A percentile compares a stretch with the other conserved stretches of the same genome.
Evolutionary conservation across 192 early-diverging fungal genomes (phyloP).

Genomic region (Anaeromyces robustus): DNA sequence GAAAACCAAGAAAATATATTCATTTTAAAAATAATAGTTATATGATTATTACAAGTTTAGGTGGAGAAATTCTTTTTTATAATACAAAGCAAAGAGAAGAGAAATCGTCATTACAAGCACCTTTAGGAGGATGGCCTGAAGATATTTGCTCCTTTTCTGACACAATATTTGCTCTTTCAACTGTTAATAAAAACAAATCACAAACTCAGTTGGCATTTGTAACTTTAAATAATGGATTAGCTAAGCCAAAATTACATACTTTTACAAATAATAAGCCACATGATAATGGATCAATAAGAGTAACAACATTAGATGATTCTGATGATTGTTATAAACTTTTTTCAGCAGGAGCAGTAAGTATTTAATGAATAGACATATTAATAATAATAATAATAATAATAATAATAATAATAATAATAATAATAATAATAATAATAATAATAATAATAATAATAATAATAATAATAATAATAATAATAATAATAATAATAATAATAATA

Average conservation of each 20-base stretch:
- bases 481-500: too few species aligned
- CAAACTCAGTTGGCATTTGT: background rate
- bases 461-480: too few species aligned
- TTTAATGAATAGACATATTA: too few species aligned
- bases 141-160: background rate
- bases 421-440: too few species aligned
- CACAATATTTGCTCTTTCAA: background rate
- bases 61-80: background rate
- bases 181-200: background rate
- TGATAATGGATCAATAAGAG: background rate
- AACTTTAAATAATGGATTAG: background rate
- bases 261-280: background rate
- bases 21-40: background rate
- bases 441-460: too few species aligned
- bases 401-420: too few species aligned
- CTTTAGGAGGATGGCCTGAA: background rate
- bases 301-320: background rate
- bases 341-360: background rate
- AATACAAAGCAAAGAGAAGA: background rate
- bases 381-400: too few species aligned
- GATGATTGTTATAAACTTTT: background rate
- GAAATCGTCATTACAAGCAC: background rate
- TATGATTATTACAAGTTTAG: background rate
- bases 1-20: background rate
- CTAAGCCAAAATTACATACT: background rate